Evolutionary conservation across 192 early-diverging fungal genomes (phyloP), one percentile per base, ranked within the genome.

Genomic region (Backusella mclennaniae): DNA sequence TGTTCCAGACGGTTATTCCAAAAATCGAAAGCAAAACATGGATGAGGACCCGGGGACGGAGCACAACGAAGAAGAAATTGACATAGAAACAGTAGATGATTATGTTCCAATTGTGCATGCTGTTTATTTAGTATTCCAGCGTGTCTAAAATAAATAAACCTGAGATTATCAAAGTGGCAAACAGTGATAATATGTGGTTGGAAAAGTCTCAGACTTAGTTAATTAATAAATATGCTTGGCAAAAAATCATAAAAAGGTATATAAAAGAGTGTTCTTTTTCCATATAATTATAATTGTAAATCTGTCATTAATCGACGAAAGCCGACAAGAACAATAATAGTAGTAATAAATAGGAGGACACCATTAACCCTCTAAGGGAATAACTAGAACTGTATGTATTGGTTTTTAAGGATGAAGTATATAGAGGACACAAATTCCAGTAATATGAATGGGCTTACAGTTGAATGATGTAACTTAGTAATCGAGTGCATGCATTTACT

Each of bases 1-100:
- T 12, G 91, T 93, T 1, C 92, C 92, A 6, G 88, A 91, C 46
- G 92, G 92, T 21, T 89, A 89, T 49, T 81, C 88, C 17, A 88
- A 87, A 73, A 86, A 90, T 72, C 79, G 86, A 4, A 83, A 79
- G 63, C 84, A 82, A 63, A 73, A 77, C 17, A 74, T 76, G 7
- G 75, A 67, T 7, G 79, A 77, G 36, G 77, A 76, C 0, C 79
- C 80, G 11, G 77, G 69, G 17, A 35, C 76, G 33, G 87, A 85
- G 69, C 83, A 90, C 12, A 63, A 63, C 12, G 66, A 72, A 19
- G 80, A 81, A 17, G 53, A 82, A 0, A 66, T 85, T 38, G 80
- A 81, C 76, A 85, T 83, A 17, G 75, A 82, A 44, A 69, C 66
- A 23, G 41, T 53, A 33, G 31, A 68, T 56, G 76, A 76, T n/a